phyloP scores from a whole-genome alignment of 495 filamentous ascomycete species.

The Hamigera avellanea region DNA sequence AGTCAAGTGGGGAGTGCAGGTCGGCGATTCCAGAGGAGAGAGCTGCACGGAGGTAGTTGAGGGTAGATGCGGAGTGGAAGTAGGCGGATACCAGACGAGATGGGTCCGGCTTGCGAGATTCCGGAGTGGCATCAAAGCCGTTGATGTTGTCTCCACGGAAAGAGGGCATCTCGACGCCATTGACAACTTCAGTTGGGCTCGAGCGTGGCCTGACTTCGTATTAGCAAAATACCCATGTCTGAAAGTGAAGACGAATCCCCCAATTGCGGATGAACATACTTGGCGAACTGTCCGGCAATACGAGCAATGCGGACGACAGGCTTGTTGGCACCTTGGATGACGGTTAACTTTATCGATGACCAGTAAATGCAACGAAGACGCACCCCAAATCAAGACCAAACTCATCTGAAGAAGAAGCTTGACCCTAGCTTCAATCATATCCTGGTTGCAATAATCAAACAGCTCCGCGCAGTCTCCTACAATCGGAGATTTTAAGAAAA shows the following conservation, averaged over 20 bases:
- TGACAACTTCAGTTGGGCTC: constrained; percentile 69
- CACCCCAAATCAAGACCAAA: constrained; percentile 79
- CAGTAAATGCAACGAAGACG: constrained; percentile 7
- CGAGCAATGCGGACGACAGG: constrained; percentile 89
- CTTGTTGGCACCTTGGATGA: constrained; percentile 54
- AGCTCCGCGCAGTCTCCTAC: constrained; percentile 86
- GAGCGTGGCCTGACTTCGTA: constrained; percentile 51
- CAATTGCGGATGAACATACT: too few species aligned
- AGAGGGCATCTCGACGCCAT: constrained; percentile 72
- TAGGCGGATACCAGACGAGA: constrained; percentile 79
- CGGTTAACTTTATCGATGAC: background rate
- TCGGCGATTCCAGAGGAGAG: constrained; percentile 85
- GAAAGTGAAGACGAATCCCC: constrained; percentile 6
- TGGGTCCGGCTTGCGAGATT: constrained; percentile 69
- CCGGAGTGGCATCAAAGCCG: constrained; percentile 51
- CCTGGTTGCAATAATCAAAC: constrained; percentile 89
- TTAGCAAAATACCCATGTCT: background rate
- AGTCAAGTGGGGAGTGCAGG: constrained; percentile 85
- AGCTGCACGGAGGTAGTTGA: constrained; percentile 82
- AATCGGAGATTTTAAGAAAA: background rate
- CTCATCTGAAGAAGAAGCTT: constrained; percentile 96
- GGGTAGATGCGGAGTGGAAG: constrained; percentile 84
- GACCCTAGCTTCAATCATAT: constrained; percentile 87
- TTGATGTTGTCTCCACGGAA: constrained; percentile 96
- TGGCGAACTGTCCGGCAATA: constrained; percentile 96